Evolutionary conservation across 768 basidiomycete species (phyloP).

Genomic region (Hericium alpestre): DNA sequence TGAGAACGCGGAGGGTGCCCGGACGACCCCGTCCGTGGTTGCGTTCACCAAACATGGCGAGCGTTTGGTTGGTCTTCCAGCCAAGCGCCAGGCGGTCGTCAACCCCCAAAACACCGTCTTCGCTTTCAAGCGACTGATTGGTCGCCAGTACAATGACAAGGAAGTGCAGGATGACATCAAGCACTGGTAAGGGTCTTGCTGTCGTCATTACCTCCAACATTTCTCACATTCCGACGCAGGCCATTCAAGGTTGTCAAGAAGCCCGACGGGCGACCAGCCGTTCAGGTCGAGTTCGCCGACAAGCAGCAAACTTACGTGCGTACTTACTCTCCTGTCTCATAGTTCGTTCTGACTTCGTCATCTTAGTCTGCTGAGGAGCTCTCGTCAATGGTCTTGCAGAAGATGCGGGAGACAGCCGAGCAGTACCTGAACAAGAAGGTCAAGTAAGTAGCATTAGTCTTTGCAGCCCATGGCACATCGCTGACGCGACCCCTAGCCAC

Average conservation of each 20-base stretch:
- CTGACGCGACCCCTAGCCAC: slow-evolving; percentile 33
- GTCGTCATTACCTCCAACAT: neutral
- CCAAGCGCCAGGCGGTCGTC: slow-evolving; percentile 94
- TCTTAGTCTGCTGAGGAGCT: slow-evolving; percentile 73
- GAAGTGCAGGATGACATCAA: slow-evolving; percentile 88
- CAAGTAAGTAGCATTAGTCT: slow-evolving; percentile 54
- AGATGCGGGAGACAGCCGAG: slow-evolving; percentile 96
- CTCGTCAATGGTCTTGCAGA: slow-evolving; percentile 78
- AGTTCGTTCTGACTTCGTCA: neutral
- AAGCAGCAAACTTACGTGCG: slow-evolving; percentile 74
- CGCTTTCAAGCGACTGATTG: slow-evolving; percentile 89
- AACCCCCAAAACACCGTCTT: slow-evolving; percentile 92
- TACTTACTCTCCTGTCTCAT: slow-evolving; percentile 8
- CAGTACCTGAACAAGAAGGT: slow-evolving; percentile 87
- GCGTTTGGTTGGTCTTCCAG: slow-evolving; percentile 89
- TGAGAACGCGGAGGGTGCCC: slow-evolving; percentile 94
- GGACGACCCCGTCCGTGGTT: slow-evolving; percentile 96
- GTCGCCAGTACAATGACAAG: slow-evolving; percentile 84
- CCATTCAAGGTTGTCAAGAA: slow-evolving; percentile 72
- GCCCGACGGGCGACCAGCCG: slow-evolving; percentile 65
- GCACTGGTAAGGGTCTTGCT: slow-evolving; percentile 50
- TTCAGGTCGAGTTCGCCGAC: slow-evolving; percentile 77
- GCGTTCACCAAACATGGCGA: slow-evolving; percentile 99
- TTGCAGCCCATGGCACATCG: neutral
- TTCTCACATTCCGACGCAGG: slow-evolving; percentile 28